Evolutionary conservation across 2,329 filamentous ascomycete species (phyloP), one percentile per base, ranked within the genome.

Genomic region (Fusarium pseudoanthophilum): DNA sequence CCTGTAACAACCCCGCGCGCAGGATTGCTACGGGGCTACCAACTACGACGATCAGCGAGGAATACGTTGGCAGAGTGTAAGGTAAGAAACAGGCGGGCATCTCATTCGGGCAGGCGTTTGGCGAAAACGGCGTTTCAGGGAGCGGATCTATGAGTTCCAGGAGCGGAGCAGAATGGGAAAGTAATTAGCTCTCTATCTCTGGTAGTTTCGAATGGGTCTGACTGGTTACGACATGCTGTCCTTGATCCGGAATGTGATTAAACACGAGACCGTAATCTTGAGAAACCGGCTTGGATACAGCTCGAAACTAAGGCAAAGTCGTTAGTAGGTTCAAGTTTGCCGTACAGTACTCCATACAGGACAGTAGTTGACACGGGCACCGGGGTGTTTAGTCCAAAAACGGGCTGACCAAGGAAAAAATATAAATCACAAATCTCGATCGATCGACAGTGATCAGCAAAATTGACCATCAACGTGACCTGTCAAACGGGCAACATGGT

Each of bases 41-140:
- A 39, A 48, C 48, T 59, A 62, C 65, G 52, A 71, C 53, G 51
- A 52, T 32, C 16, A 40, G 53, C 26, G 55, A 53, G n/a, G 26
- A 20, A 28, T 28, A 28, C 24, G 45, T n/a, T 36, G 37, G n/a
- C 34, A 53, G 42, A n/a, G 45, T 55, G n/a, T 34, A 52, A 9
- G n/a, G 49, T 36, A 64, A 63, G 48, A 37, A 49, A 36, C 15
- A 34, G 7, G 18, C 24, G 43, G 40, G 30, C 21, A 42, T 34
- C 67, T 52, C 32, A 28, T 40, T 32, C 30, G 32, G 43, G 42
- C 58, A 59, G 75, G 63, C 65, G 42, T 59, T 60, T 49, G 68
- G 75, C 71, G 75, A 75, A 75, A 55, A 71, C 70, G 75, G 75
- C 75, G 75, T 77, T 76, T 72, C 32, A 57, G 58, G 58, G 58